These are phyloP conservation scores for Macrolepiota fuliginosa DNA, from an alignment of 768 basidiomycete species.

Conservation along the genomic window DNA sequence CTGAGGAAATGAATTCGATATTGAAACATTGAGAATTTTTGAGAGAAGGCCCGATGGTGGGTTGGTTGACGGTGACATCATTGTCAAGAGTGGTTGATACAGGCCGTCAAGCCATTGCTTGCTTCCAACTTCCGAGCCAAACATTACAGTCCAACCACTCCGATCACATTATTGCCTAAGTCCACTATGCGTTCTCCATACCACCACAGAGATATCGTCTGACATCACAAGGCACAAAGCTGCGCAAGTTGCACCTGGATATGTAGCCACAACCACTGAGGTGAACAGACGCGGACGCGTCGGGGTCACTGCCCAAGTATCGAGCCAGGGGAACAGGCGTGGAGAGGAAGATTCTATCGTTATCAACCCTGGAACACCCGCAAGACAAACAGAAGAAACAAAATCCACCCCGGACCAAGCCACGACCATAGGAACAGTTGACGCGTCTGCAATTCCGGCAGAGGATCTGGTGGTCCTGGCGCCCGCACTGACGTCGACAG, in stretches of 20 bases:
- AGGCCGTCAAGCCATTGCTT: too few species aligned
- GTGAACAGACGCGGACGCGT: conserved; percentile 3
- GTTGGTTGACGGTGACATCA: neutral
- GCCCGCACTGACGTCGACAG: neutral
- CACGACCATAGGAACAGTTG: too few species aligned
- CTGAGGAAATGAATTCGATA: neutral
- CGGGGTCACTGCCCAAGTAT: neutral
- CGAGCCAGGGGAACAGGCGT: neutral
- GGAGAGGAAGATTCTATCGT: neutral
- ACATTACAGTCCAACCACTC: neutral
- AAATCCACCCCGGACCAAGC: too few species aligned
- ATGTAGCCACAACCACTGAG: conserved; percentile 13
- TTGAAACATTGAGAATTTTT: neutral
- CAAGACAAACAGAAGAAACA: neutral
- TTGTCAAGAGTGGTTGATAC: too few species aligned
- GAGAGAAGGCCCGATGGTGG: neutral
- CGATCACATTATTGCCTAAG: neutral
- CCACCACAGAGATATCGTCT: conserved; percentile 56
- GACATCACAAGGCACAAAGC: conserved; percentile 52
- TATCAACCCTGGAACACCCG: too few species aligned
- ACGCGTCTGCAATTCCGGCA: too few species aligned
- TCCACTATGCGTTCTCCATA: conserved; percentile 58
- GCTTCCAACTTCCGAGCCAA: neutral
- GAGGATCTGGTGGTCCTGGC: too few species aligned
- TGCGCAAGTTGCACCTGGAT: conserved; percentile 31